Base-by-base conservation (phyloP, 371 early-diverging fungal genomes). In the Dinochytrium kinnereticum region DNA sequence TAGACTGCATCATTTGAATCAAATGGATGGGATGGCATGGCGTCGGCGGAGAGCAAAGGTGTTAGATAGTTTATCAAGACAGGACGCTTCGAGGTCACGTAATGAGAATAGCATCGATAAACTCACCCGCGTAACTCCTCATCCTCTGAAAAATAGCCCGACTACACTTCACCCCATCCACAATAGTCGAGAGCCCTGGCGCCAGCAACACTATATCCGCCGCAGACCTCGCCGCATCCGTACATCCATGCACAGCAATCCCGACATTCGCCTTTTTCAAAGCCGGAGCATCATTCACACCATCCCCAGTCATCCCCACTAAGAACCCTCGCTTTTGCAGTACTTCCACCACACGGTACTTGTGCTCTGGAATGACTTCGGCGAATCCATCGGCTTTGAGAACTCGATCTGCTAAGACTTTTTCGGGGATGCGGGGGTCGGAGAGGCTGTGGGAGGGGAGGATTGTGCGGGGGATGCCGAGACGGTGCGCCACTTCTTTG, bases 151-250 rank as follows among this genome's bases (percentile, higher is more conserved):
- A 96, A 74, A 96, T 96, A 39, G 93, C 93, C 69, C 96, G 92
- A 51, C 92, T 91, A 13, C 90, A 66, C 76, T 77, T 78, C 74
- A 95, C 86, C 65, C 95, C 96, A 78, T 94, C 93, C 59, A 92
- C 91, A 75, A 96, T 96, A 0, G 96, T 94, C 44, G 92, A 90
- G 37, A 96, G 87, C 64, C 96, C 95, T 17, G 93, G 90, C 33
- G 93, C 94, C 51, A 94, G 81, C 72, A 97, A 83, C 2, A 97
- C 95, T 82, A 97, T 96, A 81, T 97, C 97, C 51, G 96, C 92
- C 36, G 97, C 97, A n/a, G 94, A 91, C 36, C 96, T 91, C 38
- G 96, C 95, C n/a, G 96, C 96, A 81, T 97, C 98, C 15, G 96
- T 95, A 78, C 93, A 92, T 36, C 92, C 92, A 57, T 91, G 89